These are phyloP conservation scores for Platismatia glauca DNA, from an alignment of 495 filamentous ascomycete genomes.

Conservation along the genomic window DNA sequence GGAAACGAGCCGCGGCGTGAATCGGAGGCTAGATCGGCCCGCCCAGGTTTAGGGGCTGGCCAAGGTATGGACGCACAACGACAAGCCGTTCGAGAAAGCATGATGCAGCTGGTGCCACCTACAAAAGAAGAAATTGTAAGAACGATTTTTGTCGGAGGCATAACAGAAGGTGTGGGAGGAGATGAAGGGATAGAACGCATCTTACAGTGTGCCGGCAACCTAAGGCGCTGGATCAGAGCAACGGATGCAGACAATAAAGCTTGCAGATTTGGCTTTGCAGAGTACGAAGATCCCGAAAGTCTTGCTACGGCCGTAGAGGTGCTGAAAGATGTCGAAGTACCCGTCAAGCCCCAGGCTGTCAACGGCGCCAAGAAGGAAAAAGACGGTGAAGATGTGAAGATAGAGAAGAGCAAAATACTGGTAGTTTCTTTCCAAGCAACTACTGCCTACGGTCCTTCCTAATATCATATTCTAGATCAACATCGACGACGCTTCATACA, in stretches of 20 bases:
- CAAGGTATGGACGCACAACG: slow-evolving; percentile 57
- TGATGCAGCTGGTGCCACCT: slow-evolving; percentile 73
- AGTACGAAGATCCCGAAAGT: slow-evolving; percentile 89
- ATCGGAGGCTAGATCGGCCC: slow-evolving; percentile 42
- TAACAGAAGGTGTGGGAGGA: slow-evolving; percentile 65
- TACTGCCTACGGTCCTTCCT: neutral
- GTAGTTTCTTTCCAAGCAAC: slow-evolving; percentile 29
- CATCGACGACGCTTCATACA: slow-evolving; percentile 62
- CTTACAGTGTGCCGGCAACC: slow-evolving; percentile 62
- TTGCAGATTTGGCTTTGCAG: slow-evolving; percentile 88
- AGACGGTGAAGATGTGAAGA: slow-evolving; percentile 46
- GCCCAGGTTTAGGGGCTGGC: slow-evolving; percentile 59
- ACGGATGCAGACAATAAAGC: slow-evolving; percentile 75
- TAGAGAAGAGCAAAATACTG: slow-evolving; percentile 61
- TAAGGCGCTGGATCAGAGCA: slow-evolving; percentile 78
- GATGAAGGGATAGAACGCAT: slow-evolving; percentile 81
- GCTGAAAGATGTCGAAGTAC: slow-evolving; percentile 77
- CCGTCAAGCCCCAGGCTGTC: slow-evolving; percentile 59
- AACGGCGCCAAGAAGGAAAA: slow-evolving; percentile 37
- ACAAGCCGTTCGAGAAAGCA: slow-evolving; percentile 60
- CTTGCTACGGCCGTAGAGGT: slow-evolving; percentile 80
- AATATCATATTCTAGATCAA: slow-evolving; percentile 44
- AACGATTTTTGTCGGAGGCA: slow-evolving; percentile 82
- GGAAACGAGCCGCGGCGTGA: slow-evolving; percentile 36
- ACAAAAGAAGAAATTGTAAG: slow-evolving; percentile 83